phyloP scores from a whole-genome alignment of 371 early-diverging fungal species.

The Antonospora locustae region DNA sequence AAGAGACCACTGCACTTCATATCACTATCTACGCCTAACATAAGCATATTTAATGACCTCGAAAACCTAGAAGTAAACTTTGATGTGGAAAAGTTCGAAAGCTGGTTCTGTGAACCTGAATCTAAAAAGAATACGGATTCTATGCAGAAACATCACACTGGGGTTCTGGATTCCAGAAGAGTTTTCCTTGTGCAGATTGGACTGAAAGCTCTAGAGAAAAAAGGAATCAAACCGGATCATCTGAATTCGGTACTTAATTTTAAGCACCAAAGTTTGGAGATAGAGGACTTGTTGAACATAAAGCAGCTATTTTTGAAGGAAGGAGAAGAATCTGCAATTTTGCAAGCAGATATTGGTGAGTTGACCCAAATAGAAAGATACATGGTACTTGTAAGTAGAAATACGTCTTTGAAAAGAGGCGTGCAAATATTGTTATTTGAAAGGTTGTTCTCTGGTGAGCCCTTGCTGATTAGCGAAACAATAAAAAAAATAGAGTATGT shows the following conservation, averaged over 20 bases:
- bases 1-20: constrained; percentile 26
- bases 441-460: constrained; percentile 35
- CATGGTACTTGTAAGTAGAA: constrained; percentile 2
- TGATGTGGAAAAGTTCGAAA: constrained; percentile 34
- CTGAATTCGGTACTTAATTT: constrained; percentile 11
- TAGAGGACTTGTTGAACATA: constrained; percentile 27
- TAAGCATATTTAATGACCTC: constrained; percentile 32
- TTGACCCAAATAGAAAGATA: constrained; percentile 17
- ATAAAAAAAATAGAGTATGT: constrained; percentile 7
- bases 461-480: constrained; percentile 2
- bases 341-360: background rate
- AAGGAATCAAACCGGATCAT: constrained; percentile 21
- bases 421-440: constrained; percentile 36
- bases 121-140: background rate
- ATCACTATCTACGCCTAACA: constrained; percentile 4
- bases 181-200: constrained; percentile 34
- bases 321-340: constrained; percentile 18
- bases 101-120: constrained; percentile 27
- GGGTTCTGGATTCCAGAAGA: constrained; percentile 16
- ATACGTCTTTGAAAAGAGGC: background rate
- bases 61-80: constrained; percentile 2
- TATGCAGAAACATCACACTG: background rate
- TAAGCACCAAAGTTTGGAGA: constrained; percentile 9
- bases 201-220: constrained; percentile 29
- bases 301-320: constrained; percentile 17